These are phyloP conservation scores for Parasitella parasitica DNA, from an alignment of 371 early-diverging fungal genomes.

Conservation along the genomic window DNA sequence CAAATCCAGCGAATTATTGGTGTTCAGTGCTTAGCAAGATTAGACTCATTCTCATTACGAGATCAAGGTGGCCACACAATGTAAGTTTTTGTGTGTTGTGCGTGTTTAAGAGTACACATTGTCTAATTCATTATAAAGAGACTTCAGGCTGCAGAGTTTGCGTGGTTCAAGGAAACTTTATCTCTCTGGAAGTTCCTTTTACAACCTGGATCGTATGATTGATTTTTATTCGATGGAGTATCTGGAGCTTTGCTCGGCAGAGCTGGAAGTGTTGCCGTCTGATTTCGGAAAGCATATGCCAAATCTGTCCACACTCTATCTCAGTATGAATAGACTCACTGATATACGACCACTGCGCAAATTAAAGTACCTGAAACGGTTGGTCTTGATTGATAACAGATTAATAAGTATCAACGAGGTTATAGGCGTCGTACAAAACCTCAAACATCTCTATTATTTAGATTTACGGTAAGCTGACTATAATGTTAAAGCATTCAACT, in stretches of 20 bases:
- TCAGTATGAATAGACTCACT: constrained; percentile 51
- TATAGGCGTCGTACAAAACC: constrained; percentile 31
- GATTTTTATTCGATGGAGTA: constrained; percentile 57
- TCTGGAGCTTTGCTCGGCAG: constrained; percentile 51
- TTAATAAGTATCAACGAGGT: constrained; percentile 41
- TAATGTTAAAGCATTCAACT: not conserved
- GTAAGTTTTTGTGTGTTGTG: constrained; percentile 13
- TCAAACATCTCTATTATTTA: constrained; percentile 42
- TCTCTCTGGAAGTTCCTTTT: constrained; percentile 51
- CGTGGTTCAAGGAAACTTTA: constrained; percentile 52
- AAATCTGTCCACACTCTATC: constrained; percentile 45
- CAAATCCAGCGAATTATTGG: constrained; percentile 47
- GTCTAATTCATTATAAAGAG: constrained; percentile 19
- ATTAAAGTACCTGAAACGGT: constrained; percentile 40
- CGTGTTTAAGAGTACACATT: not conserved
- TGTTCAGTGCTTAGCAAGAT: constrained; percentile 30
- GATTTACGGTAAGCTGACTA: constrained; percentile 43
- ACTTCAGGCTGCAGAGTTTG: constrained; percentile 46
- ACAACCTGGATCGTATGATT: constrained; percentile 31
- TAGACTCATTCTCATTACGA: constrained; percentile 54
- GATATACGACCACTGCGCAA: constrained; percentile 48
- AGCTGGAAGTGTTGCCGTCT: constrained; percentile 45
- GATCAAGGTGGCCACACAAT: constrained; percentile 53
- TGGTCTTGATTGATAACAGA: constrained; percentile 55
- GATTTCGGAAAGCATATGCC: constrained; percentile 52